Base-by-base conservation (phyloP, 805 yeast genomes). In the Yamadazyma philogaea region DNA sequence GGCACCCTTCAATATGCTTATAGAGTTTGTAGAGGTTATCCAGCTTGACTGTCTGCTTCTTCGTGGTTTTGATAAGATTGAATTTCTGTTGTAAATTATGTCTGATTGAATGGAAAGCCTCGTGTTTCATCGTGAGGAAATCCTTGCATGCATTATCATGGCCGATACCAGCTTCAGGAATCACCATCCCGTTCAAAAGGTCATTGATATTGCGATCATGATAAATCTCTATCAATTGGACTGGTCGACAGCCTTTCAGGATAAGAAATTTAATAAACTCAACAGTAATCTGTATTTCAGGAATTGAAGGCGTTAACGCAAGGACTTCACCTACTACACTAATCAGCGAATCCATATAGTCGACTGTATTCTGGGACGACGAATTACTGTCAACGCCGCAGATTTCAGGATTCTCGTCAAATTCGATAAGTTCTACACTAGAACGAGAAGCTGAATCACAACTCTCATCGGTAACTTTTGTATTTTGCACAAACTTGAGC, bases 101-200 rank as follows among this genome's bases (percentile, higher is more conserved):
- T 36, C 68, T 46, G 18, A 59, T 53, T 17, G 49, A 36, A 37
- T 63, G 67, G 30, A 64, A 63, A 4, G 56, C 38, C 12, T 41
- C 24, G 16, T 34, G 39, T 27, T 45, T 48, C n/a, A 33, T 19
- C 2, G 33, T 24, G 7, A 32, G 15, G 26, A 41, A 48, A 17
- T 43, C 44, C 2, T 32, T 18, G 14, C 2, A 15, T 4, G 30
- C 24, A 4, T 28, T 30, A 1, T 11, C 19, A 2, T 24, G 8
- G 11, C 24, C 17, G 2, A 32, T 12, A 10, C 21, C 14, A 15
- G 43, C 34, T 30, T 43, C 47, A 2, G 45, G 12, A 1, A 43
- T 34, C 1, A 58, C 41, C 3, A 53, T 46, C 22, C 44, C 45
- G 18, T 52, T 50, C 21, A 63, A 40, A 14, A 58, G 35, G 12